These are phyloP conservation scores for Thoreauomyces humboldtii DNA, from an alignment of 192 early-diverging fungal genomes.

Conservation along the genomic window DNA sequence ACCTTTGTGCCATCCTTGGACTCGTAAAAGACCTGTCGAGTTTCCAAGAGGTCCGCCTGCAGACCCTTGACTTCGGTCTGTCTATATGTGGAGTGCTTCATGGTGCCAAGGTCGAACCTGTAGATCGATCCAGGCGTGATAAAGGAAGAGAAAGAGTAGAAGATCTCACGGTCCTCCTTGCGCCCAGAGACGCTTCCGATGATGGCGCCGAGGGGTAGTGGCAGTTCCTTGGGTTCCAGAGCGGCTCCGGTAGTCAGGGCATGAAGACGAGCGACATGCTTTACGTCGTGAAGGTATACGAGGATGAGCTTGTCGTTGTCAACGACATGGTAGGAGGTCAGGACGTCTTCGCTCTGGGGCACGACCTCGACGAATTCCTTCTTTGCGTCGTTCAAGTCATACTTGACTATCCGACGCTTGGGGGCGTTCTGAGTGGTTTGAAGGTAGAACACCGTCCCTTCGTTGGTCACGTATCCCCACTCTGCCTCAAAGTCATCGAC, in stretches of 20 bases:
- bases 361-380: slow-evolving; percentile 62
- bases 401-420: slow-evolving; percentile 57
- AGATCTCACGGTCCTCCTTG: slow-evolving; percentile 49
- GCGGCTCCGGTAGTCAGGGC: slow-evolving; percentile 42
- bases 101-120: slow-evolving; percentile 51
- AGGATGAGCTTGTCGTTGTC: slow-evolving; percentile 58
- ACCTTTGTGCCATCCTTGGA: slow-evolving; percentile 63
- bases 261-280: slow-evolving; percentile 42
- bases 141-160: slow-evolving; percentile 57
- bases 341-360: slow-evolving; percentile 51
- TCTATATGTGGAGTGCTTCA: slow-evolving; percentile 40
- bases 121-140: slow-evolving; percentile 58
- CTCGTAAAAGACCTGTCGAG: slow-evolving; percentile 63
- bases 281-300: slow-evolving; percentile 63
- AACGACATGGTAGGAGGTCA: slow-evolving; percentile 40
- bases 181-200: slow-evolving; percentile 34
- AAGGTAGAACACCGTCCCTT: slow-evolving; percentile 61
- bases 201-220: slow-evolving; percentile 51
- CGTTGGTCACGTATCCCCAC: slow-evolving; percentile 54
- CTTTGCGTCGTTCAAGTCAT: slow-evolving; percentile 56
- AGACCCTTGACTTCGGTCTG: slow-evolving; percentile 50
- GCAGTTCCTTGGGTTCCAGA: slow-evolving; percentile 40
- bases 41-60: slow-evolving; percentile 48
- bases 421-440: slow-evolving; percentile 61
- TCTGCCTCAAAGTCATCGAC: slow-evolving; percentile 53